phyloP scores from a whole-genome alignment of 164 flowering plant species.

The Aristolochia californica region DNA sequence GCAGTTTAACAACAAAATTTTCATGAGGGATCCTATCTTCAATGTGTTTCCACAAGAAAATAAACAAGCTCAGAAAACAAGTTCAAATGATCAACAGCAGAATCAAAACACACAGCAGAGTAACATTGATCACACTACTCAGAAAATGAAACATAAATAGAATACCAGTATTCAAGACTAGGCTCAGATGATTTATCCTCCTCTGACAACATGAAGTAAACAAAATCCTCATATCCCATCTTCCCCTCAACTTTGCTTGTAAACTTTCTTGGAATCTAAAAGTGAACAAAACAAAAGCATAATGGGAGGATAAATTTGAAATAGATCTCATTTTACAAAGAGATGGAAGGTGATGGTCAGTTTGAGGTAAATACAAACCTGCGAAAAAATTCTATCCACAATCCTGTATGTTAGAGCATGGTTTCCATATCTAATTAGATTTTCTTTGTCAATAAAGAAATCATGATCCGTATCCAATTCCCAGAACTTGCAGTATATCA shows the following conservation, averaged over 20 bases:
- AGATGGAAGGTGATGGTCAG: no score
- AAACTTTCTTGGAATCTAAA: conserved; percentile 77
- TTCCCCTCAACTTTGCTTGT: conserved; percentile 82
- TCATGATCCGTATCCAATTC: conserved; percentile 97
- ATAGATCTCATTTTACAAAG: background rate
- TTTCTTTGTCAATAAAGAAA: conserved; percentile 85
- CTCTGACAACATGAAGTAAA: conserved; percentile 87
- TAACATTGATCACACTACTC: background rate
- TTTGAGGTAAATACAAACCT: conserved; percentile 38
- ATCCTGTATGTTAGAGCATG: conserved; percentile 94
- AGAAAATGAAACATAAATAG: background rate
- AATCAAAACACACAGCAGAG: background rate
- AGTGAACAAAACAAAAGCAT: conserved; percentile 5
- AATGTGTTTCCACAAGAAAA: no score
- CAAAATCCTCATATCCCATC: conserved; percentile 99
- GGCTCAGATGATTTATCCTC: conserved; percentile 96
- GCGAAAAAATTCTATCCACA: conserved; percentile 89
- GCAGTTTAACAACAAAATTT: no score
- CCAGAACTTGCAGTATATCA: conserved; percentile 97
- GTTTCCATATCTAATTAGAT: conserved; percentile 88
- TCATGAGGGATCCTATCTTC: no score
- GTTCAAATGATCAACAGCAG: background rate
- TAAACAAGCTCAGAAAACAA: background rate
- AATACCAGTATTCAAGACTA: conserved; percentile 87
- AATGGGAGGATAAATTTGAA: background rate